Evolutionary conservation across 2,329 filamentous ascomycete genomes (phyloP), one percentile per base, ranked within the genome.

Genomic region (Fusarium burgessii): DNA sequence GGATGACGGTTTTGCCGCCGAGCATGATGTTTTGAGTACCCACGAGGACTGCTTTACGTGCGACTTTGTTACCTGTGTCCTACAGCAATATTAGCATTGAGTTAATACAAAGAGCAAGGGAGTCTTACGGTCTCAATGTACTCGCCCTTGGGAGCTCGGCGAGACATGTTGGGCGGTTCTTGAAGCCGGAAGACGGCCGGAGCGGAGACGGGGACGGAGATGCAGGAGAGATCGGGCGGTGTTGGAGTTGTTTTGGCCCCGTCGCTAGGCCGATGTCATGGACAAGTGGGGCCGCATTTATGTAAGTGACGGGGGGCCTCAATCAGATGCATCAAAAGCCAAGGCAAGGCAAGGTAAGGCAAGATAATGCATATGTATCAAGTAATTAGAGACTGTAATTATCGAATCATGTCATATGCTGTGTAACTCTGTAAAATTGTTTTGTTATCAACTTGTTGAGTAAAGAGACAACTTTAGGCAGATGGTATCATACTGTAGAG

Each of bases 1-100:
- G 94, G 78, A 99, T 97, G 69, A 98, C 94, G 2, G 95, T 97
- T 82, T 94, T 97, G 70, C 96, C 96, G 74, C 94, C 96, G 4
- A 99, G 92, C 82, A 97, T 97, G 82, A 99, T 98, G 83, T 98
- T 97, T 76, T 97, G 94, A 25, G 95, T 98, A 77, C 96, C 96
- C 77, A 97, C 93, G 75, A 99, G 93, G 79, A 92, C 91, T 68
- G 94, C 93, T 74, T 94, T 94, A 73, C 96, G 93, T 41, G 95
- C 95, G 77, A 99, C 96, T 84, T 98, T 98, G 88, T 99, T 99
- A 74, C 96, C 96, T 5, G 95, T 97, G 83, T 98, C 95, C 95
- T 97, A 74, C 11, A 20, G 23, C n/a, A 17, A 18, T 4, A 33
- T 66, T 15, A 61, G 56, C 29, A 35, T 49, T 29, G 35, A 23